Base-by-base conservation (phyloP, 2,329 filamentous ascomycete genomes). In the Colletotrichum destructivum region DNA sequence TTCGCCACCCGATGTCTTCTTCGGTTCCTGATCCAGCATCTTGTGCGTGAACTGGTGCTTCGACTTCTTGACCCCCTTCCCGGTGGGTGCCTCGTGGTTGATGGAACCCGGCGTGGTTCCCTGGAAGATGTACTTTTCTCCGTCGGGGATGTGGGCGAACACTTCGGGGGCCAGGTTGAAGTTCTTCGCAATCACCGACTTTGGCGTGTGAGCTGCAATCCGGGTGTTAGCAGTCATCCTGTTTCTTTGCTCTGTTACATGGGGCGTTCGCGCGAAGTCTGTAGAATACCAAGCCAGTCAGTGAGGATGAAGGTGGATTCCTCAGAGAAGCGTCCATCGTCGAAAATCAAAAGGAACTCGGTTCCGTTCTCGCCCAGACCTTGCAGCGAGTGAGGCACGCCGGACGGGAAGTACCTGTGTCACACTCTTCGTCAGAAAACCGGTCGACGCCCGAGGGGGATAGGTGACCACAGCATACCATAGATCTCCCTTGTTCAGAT, bases 51-150 rank as follows among this genome's bases (percentile, higher is more conserved):
- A 95, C 65, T 91, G 85, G 71, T 89, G 84, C 79, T 90, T 91
- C 12, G 91, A 93, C 77, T 91, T 87, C 79, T 92, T 91, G 74
- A 92, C 90, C 21, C 87, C 80, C 54, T 89, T 88, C 42, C 89
- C 87, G 0, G 82, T 86, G 2, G 92, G 91, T 23, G 87, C 86
- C 78, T 94, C 92, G 13, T 92, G 85, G 16, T 89, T 85, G 74
- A 94, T 91, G 21, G 90, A 85, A 4, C 87, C 89, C 0, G 92
- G 92, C 2, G 86, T 81, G 0, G 88, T 88, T 68, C 92, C 93
- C 75, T 92, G 88, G 84, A 95, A 95, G 78, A 95, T 95, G 84
- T 94, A 95, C 75, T 93, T 93, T 75, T 94, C 88, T 54, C 85
- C 83, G 57, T 88, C 80, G 1, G 92, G 92, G 9, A 94, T 87